Evolutionary conservation across 352 stramenopile genomes (phyloP).

Genomic region (Thraustotheca clavata): DNA sequence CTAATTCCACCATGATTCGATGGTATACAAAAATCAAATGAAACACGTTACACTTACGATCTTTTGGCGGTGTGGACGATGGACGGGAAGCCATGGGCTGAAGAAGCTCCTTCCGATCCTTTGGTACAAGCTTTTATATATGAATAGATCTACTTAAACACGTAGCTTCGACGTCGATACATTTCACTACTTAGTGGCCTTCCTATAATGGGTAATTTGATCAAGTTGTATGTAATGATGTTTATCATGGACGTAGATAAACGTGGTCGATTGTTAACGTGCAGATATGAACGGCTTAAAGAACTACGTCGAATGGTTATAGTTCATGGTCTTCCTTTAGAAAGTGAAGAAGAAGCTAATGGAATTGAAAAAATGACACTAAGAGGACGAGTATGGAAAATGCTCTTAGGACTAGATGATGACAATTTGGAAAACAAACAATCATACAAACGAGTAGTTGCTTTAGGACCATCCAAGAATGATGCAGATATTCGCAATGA

Average conservation of each 20-base stretch:
- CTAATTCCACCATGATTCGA: too few relatives aligned
- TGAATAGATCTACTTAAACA: not conserved
- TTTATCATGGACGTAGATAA: constrained; percentile 28
- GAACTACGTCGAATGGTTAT: constrained; percentile 80
- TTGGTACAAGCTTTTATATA: constrained; percentile 21
- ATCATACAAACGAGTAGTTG: constrained; percentile 63
- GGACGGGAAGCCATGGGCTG: not conserved
- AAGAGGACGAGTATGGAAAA: constrained; percentile 83
- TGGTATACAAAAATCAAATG: too few relatives aligned
- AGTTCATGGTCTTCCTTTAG: constrained; percentile 50
- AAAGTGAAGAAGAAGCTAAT: constrained; percentile 7
- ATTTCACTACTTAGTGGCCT: constrained; percentile 35
- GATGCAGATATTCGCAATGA: constrained; percentile 88
- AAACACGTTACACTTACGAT: constrained; percentile 8
- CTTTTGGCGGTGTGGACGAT: not conserved
- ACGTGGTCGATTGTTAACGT: constrained; percentile 31
- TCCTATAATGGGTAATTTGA: constrained; percentile 36
- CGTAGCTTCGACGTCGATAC: constrained; percentile 40
- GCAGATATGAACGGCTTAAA: constrained; percentile 64
- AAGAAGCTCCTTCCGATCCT: constrained; percentile 23
- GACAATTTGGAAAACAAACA: constrained; percentile 37
- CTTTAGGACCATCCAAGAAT: constrained; percentile 61
- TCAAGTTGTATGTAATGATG: not conserved
- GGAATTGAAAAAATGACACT: constrained; percentile 39
- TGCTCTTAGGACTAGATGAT: constrained; percentile 68